These are phyloP conservation scores for Lactarius quietus DNA, from an alignment of 768 basidiomycete species.

Conservation along the genomic window DNA sequence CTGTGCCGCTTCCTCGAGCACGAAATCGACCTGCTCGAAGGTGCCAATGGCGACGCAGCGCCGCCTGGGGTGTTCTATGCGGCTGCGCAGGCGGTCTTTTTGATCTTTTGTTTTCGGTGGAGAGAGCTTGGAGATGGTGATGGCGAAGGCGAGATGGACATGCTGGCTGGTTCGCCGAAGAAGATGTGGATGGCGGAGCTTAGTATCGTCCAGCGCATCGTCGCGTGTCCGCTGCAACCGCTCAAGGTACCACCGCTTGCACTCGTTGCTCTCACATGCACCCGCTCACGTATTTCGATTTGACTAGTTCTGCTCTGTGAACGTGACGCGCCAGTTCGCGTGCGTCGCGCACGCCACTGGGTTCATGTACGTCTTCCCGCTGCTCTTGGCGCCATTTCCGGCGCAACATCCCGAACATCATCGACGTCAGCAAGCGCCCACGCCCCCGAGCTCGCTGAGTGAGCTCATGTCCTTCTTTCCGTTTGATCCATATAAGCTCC, in stretches of 20 bases:
- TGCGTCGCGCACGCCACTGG: conserved; percentile 83
- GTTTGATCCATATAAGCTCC: conserved; percentile 94
- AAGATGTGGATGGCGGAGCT: conserved; percentile 87
- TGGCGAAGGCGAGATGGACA: conserved; percentile 41
- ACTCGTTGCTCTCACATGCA: background rate
- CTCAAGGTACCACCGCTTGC: conserved; percentile 58
- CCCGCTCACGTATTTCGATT: background rate
- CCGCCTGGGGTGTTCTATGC: conserved; percentile 86
- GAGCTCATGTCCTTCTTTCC: conserved; percentile 96
- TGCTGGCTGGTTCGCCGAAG: conserved; percentile 29
- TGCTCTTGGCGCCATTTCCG: conserved; percentile 70
- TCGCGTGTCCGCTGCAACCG: conserved; percentile 83
- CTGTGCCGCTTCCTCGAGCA: conserved; percentile 81
- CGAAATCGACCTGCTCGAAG: conserved; percentile 66
- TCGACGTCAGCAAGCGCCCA: background rate
- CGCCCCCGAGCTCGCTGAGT: conserved; percentile 32
- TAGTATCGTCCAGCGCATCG: conserved; percentile 70
- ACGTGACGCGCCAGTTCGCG: conserved; percentile 93
- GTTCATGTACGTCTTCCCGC: conserved; percentile 92
- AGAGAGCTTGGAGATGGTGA: conserved; percentile 70
- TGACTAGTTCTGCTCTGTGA: conserved; percentile 84
- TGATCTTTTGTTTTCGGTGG: conserved; percentile 99
- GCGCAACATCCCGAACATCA: conserved; percentile 4
- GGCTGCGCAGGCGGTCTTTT: conserved; percentile 84
- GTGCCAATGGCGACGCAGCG: conserved; percentile 36